Conservation (phyloP, 495 filamentous ascomycete genomes). For the Cryomyces antarcticus region DNA sequence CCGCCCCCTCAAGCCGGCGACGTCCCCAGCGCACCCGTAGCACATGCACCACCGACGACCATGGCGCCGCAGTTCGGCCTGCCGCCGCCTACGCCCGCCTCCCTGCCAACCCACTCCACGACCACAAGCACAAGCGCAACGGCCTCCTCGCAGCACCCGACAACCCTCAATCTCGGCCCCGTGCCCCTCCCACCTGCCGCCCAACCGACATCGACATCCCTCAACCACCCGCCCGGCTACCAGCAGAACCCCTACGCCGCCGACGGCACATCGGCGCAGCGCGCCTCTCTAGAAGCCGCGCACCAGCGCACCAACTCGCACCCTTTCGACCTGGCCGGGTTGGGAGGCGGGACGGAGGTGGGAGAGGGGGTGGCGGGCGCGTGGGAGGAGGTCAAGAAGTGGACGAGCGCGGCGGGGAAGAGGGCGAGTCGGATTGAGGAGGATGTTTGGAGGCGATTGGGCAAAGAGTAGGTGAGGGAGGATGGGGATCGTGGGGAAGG, state of each 20-base stretch:
- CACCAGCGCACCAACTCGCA: constrained; percentile 8
- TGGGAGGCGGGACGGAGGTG: constrained; percentile 4
- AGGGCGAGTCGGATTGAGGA: constrained; percentile 42
- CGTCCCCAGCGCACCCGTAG: constrained; percentile 8
- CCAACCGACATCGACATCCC: constrained; percentile 16
- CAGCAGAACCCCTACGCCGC: constrained; percentile 35
- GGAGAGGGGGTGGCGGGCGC: constrained; percentile 9
- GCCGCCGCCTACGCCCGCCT: constrained; percentile 8
- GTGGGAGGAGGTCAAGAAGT: constrained; percentile 27
- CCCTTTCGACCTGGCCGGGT: constrained; percentile 3
- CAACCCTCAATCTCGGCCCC: constrained; percentile 3
- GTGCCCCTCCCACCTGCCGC: constrained; percentile 1
- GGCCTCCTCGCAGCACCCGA: not conserved
- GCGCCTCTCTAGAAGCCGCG: constrained; percentile 10
- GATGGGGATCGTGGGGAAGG: not conserved
- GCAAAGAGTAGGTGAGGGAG: constrained; percentile 1
- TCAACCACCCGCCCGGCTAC: constrained; percentile 29
- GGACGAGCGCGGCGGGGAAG: constrained; percentile 36
- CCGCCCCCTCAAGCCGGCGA: constrained; percentile 28
- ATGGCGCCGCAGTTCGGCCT: constrained; percentile 5
- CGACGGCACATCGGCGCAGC: constrained; percentile 17
- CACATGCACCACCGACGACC: not conserved
- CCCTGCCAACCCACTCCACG: constrained; percentile 11
- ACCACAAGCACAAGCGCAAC: not conserved
- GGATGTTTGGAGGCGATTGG: constrained; percentile 44